Evolutionary conservation across 345 rosid species (phyloP).

Genomic region (Zanthoxylum bungeanum): DNA sequence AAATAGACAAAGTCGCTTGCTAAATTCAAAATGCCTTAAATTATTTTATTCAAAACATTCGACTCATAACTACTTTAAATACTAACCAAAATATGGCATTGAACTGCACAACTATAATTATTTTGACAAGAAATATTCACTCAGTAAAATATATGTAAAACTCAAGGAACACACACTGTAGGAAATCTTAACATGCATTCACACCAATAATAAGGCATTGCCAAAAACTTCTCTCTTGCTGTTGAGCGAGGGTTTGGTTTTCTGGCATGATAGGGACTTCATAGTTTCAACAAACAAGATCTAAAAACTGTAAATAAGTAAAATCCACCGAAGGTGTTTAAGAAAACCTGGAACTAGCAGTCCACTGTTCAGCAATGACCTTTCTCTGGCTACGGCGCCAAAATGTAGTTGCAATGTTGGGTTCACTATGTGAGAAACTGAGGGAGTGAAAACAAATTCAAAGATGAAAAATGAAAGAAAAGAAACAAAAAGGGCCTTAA

Average conservation of each 20-base stretch:
- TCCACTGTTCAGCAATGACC: slow-evolving; percentile 89
- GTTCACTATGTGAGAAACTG: slow-evolving; percentile 91
- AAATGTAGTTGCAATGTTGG: slow-evolving; percentile 78
- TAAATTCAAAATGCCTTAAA: background rate
- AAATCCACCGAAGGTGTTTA: slow-evolving; percentile 23
- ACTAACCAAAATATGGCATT: background rate
- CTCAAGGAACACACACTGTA: background rate
- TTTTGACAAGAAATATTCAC: background rate
- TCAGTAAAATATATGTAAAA: background rate
- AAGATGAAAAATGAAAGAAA: background rate
- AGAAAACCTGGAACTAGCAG: slow-evolving; percentile 89
- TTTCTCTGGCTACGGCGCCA: slow-evolving; percentile 89
- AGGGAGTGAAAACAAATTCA: slow-evolving; percentile 16
- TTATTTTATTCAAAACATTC: background rate
- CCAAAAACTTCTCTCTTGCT: background rate
- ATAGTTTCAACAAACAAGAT: background rate
- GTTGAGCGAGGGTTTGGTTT: background rate
- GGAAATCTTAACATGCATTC: background rate
- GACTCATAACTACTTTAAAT: background rate
- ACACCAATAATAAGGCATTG: background rate
- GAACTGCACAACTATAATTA: background rate
- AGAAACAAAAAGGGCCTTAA: slow-evolving; percentile 2
- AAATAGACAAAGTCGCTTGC: background rate
- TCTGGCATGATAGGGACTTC: background rate
- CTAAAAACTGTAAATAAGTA: background rate